Conservation (phyloP, 495 filamentous ascomycete genomes). For the Penicillium goetzii region DNA sequence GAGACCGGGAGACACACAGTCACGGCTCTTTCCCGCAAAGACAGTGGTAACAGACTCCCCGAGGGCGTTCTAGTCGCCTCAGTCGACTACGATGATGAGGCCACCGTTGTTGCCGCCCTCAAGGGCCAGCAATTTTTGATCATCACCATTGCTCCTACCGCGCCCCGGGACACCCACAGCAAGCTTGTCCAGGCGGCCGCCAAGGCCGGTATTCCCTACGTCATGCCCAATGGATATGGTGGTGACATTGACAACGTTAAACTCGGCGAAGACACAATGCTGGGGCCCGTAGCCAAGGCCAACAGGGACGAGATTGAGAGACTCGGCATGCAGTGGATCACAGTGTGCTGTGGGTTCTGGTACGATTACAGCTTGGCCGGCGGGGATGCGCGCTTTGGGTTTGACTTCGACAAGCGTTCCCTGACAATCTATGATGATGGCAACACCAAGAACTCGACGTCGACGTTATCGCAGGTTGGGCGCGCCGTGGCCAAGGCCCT, state of each 20-base stretch:
- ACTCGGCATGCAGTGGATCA: conserved; percentile 55
- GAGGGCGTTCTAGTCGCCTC: conserved; percentile 45
- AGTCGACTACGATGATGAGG: conserved; percentile 54
- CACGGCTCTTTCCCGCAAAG: conserved; percentile 57
- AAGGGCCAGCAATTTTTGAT: conserved; percentile 61
- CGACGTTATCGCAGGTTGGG: conserved; percentile 53
- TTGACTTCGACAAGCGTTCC: conserved; percentile 48
- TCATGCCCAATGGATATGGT: conserved; percentile 65
- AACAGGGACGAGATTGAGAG: conserved; percentile 44
- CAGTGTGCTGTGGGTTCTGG: conserved; percentile 55
- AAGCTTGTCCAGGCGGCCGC: conserved; percentile 64
- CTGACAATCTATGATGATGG: conserved; percentile 58
- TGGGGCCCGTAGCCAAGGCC: conserved; percentile 23
- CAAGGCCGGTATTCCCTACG: conserved; percentile 61
- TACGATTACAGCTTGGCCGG: conserved; percentile 55
- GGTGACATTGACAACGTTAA: conserved; percentile 37
- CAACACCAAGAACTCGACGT: conserved; percentile 38
- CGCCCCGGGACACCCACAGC: conserved; percentile 49
- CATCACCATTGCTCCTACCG: conserved; percentile 57
- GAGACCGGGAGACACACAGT: conserved; percentile 55
- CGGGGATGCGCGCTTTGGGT: conserved; percentile 43
- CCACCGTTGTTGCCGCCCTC: conserved; percentile 51
- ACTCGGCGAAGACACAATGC: conserved; percentile 25
- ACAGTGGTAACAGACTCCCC: conserved; percentile 47
- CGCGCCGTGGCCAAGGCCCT: conserved; percentile 51